A percentile compares a stretch with the other conserved stretches of the same genome.
Evolutionary conservation across 495 filamentous ascomycete species (phyloP).

Genomic region (Xylaria telfairii): DNA sequence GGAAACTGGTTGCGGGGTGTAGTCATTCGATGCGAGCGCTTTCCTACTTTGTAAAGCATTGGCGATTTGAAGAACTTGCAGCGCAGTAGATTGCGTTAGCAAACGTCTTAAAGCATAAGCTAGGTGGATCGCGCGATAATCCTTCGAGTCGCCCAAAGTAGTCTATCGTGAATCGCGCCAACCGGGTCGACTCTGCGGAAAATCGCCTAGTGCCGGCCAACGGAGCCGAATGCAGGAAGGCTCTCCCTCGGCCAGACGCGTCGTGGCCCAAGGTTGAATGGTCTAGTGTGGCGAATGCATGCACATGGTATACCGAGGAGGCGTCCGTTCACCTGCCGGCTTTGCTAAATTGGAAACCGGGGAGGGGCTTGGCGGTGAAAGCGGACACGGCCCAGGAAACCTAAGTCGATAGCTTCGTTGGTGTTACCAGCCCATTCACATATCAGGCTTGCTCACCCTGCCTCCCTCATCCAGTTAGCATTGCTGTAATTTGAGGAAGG

Average conservation of each 20-base stretch:
- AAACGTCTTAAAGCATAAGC: constrained; percentile 4
- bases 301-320: not conserved
- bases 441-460: not conserved
- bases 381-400: not conserved
- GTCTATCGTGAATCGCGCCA: not conserved
- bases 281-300: not conserved
- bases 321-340: constrained; percentile 13
- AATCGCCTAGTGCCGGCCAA: constrained; percentile 5
- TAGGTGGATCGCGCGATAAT: not conserved
- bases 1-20: not conserved
- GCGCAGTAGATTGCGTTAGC: too few relatives aligned
- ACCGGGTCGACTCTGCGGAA: not conserved
- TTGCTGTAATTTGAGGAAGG: constrained; percentile 14
- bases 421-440: not conserved
- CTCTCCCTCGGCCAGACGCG: not conserved
- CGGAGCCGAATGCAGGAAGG: constrained; percentile 3
- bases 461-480: constrained; percentile 19
- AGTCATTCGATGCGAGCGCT: constrained; percentile 1
- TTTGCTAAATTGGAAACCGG: not conserved
- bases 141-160: not conserved
- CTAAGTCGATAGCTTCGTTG: not conserved
- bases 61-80: not conserved
- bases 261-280: not conserved
- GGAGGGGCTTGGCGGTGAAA: not conserved
- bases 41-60: constrained; percentile 6